Evolutionary conservation across 495 filamentous ascomycete species (phyloP), one percentile per base, ranked within the genome.

Genomic region (Pyronema domesticum): DNA sequence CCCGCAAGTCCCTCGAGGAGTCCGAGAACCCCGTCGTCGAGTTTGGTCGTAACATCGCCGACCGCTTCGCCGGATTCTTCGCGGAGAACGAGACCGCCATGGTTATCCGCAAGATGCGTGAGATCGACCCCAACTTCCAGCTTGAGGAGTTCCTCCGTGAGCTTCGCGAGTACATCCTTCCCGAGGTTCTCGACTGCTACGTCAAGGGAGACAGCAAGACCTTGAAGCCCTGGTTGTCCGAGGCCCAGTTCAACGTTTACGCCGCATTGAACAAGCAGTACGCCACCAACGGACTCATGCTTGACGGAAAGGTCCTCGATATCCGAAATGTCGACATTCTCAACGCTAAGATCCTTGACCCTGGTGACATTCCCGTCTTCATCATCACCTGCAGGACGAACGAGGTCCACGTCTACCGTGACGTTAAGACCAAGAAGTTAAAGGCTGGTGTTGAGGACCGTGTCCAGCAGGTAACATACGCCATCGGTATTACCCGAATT

Each of bases 391-490:
- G 87, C 69, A 76, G 88, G 37, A 94, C 91, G n/a, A 91, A 98
- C 66, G 91, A 98, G 66, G 87, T 96, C 7, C 91, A 98, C 66
- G 89, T 95, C 13, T 98, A 94, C 72, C 77, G 82, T 40, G 93
- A 96, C 59, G 76, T 80, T 37, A 96, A 98, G 74, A 83, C 85
- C 0, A 77, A 78, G 54, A 74, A 95, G 61, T 77, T 98, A 40
- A 87, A 88, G 15, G 91, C 91, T n/a, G 91, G 91, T 34, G 95
- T 95, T 86, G 93, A 98, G 68, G 91, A 98, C 69, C 89, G 85
- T 70, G 91, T 98, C 34, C 89, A 95, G 68, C 82, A 93, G 55
- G 91, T 98, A 58, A 95, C 93, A 0, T 98, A 98, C 61, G 91
- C 89, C 43, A 96, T 98, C 60, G 91, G 91, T 52, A 81, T 96